These are phyloP conservation scores for Obba rivulosa DNA, from an alignment of 768 basidiomycete genomes.

Conservation along the genomic window DNA sequence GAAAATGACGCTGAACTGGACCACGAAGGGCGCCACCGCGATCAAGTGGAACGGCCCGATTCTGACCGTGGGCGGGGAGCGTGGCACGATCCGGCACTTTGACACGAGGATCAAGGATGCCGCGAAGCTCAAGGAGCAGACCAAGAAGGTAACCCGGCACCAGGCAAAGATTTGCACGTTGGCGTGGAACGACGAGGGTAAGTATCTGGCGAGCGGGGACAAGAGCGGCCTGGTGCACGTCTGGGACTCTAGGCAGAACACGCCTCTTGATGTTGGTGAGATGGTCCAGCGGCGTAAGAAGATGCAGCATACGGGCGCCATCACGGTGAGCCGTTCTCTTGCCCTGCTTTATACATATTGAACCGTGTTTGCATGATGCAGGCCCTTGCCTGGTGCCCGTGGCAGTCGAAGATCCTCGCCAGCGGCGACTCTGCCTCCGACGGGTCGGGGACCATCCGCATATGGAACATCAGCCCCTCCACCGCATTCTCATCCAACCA, in stretches of 20 bases:
- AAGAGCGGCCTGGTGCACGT: slow-evolving; percentile 69
- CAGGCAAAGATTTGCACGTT: slow-evolving; percentile 60
- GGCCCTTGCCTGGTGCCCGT: slow-evolving; percentile 59
- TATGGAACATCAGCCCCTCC: slow-evolving; percentile 49
- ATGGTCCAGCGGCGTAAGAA: slow-evolving; percentile 56
- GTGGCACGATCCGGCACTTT: slow-evolving; percentile 71
- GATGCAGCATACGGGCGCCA: slow-evolving; percentile 60
- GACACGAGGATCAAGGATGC: slow-evolving; percentile 54
- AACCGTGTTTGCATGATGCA: slow-evolving; percentile 20
- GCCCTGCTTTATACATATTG: neutral
- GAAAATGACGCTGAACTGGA: slow-evolving; percentile 47
- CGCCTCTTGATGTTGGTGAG: slow-evolving; percentile 52
- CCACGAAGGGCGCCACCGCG: slow-evolving; percentile 56
- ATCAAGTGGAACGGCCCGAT: slow-evolving; percentile 64
- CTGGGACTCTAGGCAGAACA: slow-evolving; percentile 59
- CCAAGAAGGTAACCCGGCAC: slow-evolving; percentile 62
- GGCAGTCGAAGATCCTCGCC: slow-evolving; percentile 47
- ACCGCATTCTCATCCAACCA: slow-evolving; percentile 29
- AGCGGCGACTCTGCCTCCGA: slow-evolving; percentile 36
- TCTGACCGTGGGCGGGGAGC: slow-evolving; percentile 59
- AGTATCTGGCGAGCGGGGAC: slow-evolving; percentile 71
- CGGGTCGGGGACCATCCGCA: slow-evolving; percentile 43
- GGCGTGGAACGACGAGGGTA: slow-evolving; percentile 62
- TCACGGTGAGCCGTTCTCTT: slow-evolving; percentile 40
- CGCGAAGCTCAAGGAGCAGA: slow-evolving; percentile 50